These are phyloP conservation scores for Syncephalastrum racemosum DNA, from an alignment of 371 early-diverging fungal genomes.

Conservation along the genomic window DNA sequence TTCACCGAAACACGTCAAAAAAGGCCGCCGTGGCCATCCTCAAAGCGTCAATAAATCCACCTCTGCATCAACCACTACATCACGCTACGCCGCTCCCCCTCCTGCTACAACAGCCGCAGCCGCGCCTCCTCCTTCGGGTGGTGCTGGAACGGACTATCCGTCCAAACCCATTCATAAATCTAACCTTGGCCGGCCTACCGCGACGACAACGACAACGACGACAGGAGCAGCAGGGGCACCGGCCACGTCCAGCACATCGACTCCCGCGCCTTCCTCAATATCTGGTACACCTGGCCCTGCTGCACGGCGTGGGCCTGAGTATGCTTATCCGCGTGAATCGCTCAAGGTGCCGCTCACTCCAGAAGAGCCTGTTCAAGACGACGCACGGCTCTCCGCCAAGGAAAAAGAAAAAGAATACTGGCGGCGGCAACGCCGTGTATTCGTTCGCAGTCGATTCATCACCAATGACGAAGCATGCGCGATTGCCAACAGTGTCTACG, in stretches of 20 bases:
- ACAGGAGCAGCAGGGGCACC: slow-evolving; percentile 4
- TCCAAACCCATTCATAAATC: too few species aligned
- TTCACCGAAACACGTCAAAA: too few species aligned
- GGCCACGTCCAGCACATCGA: not conserved
- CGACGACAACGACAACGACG: not conserved
- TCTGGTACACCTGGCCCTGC: not conserved
- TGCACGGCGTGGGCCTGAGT: slow-evolving; percentile 16
- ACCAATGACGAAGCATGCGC: slow-evolving; percentile 31
- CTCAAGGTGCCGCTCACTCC: slow-evolving; percentile 14
- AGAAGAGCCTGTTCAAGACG: slow-evolving; percentile 19
- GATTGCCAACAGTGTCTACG: slow-evolving; percentile 28
- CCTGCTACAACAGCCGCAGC: too few species aligned
- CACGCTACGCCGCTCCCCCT: too few species aligned
- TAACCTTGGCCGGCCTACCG: too few species aligned
- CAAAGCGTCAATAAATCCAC: too few species aligned
- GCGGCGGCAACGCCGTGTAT: slow-evolving; percentile 38
- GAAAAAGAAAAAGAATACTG: slow-evolving; percentile 34
- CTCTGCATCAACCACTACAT: too few species aligned
- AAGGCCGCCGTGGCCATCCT: too few species aligned
- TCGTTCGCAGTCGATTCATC: slow-evolving; percentile 37
- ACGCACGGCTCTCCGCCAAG: slow-evolving; percentile 14
- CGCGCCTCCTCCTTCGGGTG: too few species aligned
- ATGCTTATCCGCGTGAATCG: slow-evolving; percentile 22
- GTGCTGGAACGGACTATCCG: too few species aligned
- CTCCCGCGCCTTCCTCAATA: not conserved